Percentiles rank a stretch among this genome's conserved stretches.
Evolutionary conservation across 331 rosid genomes (phyloP).

Genomic region (Quercus phellos): DNA sequence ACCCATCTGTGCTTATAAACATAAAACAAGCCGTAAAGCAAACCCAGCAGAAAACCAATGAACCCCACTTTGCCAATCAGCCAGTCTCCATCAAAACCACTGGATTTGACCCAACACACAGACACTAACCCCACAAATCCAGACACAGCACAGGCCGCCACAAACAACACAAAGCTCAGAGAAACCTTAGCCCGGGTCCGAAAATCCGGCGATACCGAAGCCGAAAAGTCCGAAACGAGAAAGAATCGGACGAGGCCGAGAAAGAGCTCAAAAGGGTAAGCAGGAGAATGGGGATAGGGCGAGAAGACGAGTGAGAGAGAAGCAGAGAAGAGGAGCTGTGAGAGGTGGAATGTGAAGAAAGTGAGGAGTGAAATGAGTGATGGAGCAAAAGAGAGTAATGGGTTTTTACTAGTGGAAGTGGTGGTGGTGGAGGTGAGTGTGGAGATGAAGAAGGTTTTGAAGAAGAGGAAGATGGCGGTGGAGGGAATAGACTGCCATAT

Average conservation of each 20-base stretch:
- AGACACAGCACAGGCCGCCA: constrained; percentile 34
- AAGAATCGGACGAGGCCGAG: constrained; percentile 41
- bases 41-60: constrained; percentile 58
- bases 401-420: not conserved
- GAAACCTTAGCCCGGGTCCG: constrained; percentile 36
- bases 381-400: constrained; percentile 27
- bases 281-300: constrained; percentile 40
- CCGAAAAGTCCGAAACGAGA: constrained; percentile 31
- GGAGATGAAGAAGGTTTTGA: constrained; percentile 41
- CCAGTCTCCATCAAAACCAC: constrained; percentile 28
- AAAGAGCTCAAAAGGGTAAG: constrained; percentile 38
- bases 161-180: constrained; percentile 25
- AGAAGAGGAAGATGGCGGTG: constrained; percentile 44
- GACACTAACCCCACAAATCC: constrained; percentile 43
- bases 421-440: constrained; percentile 2
- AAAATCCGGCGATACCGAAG: constrained; percentile 24
- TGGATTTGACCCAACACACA: constrained; percentile 35
- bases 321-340: constrained; percentile 65
- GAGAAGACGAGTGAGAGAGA: constrained; percentile 63
- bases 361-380: constrained; percentile 26
- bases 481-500: constrained; percentile 95
- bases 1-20: constrained; percentile 71
- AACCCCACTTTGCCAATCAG: constrained; percentile 39
- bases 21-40: constrained; percentile 55
- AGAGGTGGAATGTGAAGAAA: constrained; percentile 53